phyloP scores from a whole-genome alignment of 2,329 filamentous ascomycete genomes.

The Hymenotorrendiella dingleyae region DNA sequence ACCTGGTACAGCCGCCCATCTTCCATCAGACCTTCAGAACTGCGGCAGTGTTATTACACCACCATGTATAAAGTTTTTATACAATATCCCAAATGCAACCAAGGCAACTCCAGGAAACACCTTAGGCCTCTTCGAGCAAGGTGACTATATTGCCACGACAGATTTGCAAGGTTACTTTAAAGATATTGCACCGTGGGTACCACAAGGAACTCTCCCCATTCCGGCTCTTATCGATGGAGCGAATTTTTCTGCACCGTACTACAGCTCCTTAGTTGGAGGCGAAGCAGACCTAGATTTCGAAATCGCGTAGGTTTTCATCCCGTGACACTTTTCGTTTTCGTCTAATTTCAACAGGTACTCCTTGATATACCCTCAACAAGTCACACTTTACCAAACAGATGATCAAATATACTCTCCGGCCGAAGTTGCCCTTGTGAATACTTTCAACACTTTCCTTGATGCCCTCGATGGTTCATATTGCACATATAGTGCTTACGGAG shows the following conservation, averaged over 20 bases:
- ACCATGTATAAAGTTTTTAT: slow-evolving; percentile 48
- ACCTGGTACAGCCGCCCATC: too few species aligned
- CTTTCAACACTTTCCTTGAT: slow-evolving; percentile 33
- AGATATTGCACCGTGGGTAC: slow-evolving; percentile 35
- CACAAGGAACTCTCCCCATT: slow-evolving; percentile 36
- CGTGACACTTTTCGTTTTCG: too few species aligned
- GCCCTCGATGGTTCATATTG: slow-evolving; percentile 41
- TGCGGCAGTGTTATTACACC: slow-evolving; percentile 53
- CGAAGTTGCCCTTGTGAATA: slow-evolving; percentile 18
- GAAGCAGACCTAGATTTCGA: slow-evolving; percentile 34
- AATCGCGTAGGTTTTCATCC: slow-evolving; percentile 40
- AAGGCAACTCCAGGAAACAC: slow-evolving; percentile 38
- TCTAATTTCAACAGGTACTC: too few species aligned
- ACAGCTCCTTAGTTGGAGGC: slow-evolving; percentile 36
- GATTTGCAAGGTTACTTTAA: slow-evolving; percentile 45
- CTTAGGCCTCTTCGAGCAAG: slow-evolving; percentile 47
- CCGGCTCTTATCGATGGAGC: slow-evolving; percentile 32
- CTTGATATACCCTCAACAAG: slow-evolving; percentile 45
- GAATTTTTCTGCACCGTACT: slow-evolving; percentile 31
- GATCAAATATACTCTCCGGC: slow-evolving; percentile 31
- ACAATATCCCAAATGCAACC: slow-evolving; percentile 38
- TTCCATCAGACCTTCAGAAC: too few species aligned
- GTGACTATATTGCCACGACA: too few species aligned
- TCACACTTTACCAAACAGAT: slow-evolving; percentile 43
- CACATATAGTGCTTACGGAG: slow-evolving; percentile 37